Evolutionary conservation across 192 early-diverging fungal genomes (phyloP).

Genomic region (Dispira parvispora): DNA sequence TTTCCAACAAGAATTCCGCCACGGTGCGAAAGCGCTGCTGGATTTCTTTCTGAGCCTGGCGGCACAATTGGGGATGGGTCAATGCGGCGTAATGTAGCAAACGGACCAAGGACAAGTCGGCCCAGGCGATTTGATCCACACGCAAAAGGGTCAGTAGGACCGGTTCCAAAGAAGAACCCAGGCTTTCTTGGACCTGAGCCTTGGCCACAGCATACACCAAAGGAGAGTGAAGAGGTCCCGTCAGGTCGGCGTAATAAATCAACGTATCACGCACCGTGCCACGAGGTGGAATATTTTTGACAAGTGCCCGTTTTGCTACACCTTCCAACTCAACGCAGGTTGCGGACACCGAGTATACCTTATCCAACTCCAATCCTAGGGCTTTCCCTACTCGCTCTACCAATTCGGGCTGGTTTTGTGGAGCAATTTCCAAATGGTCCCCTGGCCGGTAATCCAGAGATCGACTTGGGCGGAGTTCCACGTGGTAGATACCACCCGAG

Average conservation of each 20-base stretch:
- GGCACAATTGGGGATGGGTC: neutral
- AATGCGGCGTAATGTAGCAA: neutral
- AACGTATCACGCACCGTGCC: neutral
- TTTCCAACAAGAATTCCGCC: neutral
- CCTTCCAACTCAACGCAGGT: neutral
- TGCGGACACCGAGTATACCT: neutral
- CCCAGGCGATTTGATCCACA: neutral
- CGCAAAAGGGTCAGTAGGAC: no score
- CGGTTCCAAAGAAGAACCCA: no score
- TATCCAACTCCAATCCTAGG: slow-evolving; percentile 5
- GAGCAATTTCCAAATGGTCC: slow-evolving; percentile 12
- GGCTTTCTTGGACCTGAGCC: neutral
- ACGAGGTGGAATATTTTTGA: neutral
- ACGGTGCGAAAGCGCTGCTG: neutral
- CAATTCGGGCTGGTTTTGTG: slow-evolving; percentile 2
- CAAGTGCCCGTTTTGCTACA: neutral
- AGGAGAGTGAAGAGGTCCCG: neutral
- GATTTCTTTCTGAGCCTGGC: neutral
- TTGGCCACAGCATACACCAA: neutral
- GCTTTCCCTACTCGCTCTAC: neutral
- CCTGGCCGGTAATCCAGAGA: slow-evolving; percentile 6
- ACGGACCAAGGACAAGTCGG: neutral
- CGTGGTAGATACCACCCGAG: neutral
- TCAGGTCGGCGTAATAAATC: neutral
- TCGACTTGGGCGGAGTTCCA: neutral